A percentile compares a stretch with the other conserved stretches of the same genome.
Evolutionary conservation across 2,329 filamentous ascomycete species (phyloP).

Genomic region (Pseudogymnoascus sp.): DNA sequence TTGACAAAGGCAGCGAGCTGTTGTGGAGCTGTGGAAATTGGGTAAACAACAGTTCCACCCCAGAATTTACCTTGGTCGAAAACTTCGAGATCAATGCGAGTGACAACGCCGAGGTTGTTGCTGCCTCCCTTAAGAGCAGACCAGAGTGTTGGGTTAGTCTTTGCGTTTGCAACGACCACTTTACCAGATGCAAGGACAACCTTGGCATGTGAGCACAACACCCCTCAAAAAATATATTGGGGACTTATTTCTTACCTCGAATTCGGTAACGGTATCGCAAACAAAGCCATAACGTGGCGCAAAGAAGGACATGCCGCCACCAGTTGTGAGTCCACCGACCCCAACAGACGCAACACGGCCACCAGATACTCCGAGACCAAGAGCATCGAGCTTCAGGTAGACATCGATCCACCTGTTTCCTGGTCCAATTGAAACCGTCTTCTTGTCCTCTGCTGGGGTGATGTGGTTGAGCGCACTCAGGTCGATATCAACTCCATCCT

Average conservation of each 20-base stretch:
- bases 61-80: constrained; percentile 11
- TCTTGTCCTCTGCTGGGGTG: constrained; percentile 20
- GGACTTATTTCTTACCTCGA: neutral
- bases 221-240: neutral
- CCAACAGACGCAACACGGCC: constrained; percentile 31
- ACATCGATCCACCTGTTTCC: constrained; percentile 32
- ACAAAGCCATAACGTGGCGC: constrained; percentile 12
- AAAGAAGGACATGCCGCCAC: constrained; percentile 20
- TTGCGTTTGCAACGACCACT: constrained; percentile 13
- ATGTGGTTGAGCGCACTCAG: constrained; percentile 25
- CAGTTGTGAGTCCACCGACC: constrained; percentile 31
- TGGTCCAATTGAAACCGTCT: constrained; percentile 26
- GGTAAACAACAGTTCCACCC: constrained; percentile 9
- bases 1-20: constrained; percentile 5
- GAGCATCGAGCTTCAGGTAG: constrained; percentile 27
- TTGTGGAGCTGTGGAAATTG: constrained; percentile 7
- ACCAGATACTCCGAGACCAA: constrained; percentile 28
- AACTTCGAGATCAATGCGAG: constrained; percentile 32
- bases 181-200: constrained; percentile 11
- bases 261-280: constrained; percentile 1
- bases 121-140: constrained; percentile 45
- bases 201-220: constrained; percentile 9
- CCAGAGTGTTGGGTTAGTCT: constrained; percentile 35
- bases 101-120: constrained; percentile 47
- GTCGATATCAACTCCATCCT: constrained; percentile 40